Conservation (phyloP, 2,329 filamentous ascomycete genomes). For the Scleromitrula shiraiana region DNA sequence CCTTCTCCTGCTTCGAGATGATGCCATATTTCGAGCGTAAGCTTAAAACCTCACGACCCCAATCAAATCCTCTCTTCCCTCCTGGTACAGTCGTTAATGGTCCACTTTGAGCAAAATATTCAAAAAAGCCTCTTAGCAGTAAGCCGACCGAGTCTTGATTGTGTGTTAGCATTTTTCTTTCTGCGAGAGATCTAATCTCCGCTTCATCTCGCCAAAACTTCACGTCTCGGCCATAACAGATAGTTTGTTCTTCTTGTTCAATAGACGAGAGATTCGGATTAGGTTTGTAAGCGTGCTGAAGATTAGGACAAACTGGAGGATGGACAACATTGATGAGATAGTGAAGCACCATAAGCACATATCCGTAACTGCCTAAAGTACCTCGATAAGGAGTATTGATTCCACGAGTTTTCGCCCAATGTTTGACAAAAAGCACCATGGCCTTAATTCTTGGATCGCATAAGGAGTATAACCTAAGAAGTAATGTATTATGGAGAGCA, state of each 20-base stretch:
- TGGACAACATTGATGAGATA: conserved; percentile 76
- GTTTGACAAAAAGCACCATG: conserved; percentile 79
- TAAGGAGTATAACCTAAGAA: conserved; percentile 75
- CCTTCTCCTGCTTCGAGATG: conserved; percentile 66
- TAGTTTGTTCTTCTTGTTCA: conserved; percentile 32
- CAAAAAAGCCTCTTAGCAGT: conserved; percentile 76
- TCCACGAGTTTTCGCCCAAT: conserved; percentile 78
- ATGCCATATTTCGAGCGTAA: conserved; percentile 65
- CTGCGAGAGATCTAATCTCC: conserved; percentile 56
- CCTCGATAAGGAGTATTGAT: conserved; percentile 85
- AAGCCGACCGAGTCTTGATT: conserved; percentile 64
- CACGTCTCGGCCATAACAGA: conserved; percentile 59
- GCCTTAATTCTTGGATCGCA: conserved; percentile 70
- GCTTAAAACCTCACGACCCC: conserved; percentile 72
- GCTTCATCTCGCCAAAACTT: conserved; percentile 72
- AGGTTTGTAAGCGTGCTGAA: conserved; percentile 55
- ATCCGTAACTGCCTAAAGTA: conserved; percentile 83
- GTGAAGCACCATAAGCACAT: conserved; percentile 86
- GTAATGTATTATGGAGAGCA: conserved; percentile 72
- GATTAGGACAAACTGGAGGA: conserved; percentile 77
- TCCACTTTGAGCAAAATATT: conserved; percentile 66
- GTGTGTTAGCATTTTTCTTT: conserved; percentile 49
- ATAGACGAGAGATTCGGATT: conserved; percentile 36
- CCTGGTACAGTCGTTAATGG: conserved; percentile 42
- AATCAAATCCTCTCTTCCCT: conserved; percentile 59